A percentile compares a stretch with the other conserved stretches of the same genome.
These are phyloP conservation scores for Neocatenulostroma microsporum DNA, from an alignment of 2,329 filamentous ascomycete genomes.

Conservation along the genomic window DNA sequence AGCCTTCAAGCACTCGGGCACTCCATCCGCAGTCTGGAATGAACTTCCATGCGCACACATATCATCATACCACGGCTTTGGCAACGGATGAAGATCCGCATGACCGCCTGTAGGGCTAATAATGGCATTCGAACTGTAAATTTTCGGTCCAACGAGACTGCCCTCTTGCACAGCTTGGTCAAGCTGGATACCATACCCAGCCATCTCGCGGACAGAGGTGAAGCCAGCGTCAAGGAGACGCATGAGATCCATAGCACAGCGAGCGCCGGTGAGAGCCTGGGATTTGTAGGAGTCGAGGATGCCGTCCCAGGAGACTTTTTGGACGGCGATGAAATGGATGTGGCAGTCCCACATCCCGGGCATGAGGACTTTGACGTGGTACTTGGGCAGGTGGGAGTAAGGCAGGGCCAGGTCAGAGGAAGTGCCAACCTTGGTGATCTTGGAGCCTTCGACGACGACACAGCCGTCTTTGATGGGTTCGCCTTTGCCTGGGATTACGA, in stretches of 20 bases:
- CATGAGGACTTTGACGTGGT: constrained; percentile 39
- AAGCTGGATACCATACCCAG: constrained; percentile 41
- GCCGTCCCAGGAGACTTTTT: constrained; percentile 16
- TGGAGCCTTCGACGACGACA: constrained; percentile 33
- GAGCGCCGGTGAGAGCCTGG: constrained; percentile 34
- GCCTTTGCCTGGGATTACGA: constrained; percentile 45
- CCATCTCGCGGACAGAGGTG: constrained; percentile 46
- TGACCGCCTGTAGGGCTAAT: constrained; percentile 45
- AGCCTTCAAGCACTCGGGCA: constrained; percentile 38
- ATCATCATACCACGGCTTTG: constrained; percentile 27
- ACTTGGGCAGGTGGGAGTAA: constrained; percentile 19
- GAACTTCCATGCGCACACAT: constrained; percentile 28
- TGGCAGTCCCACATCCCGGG: constrained; percentile 48
- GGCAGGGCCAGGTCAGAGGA: constrained; percentile 9
- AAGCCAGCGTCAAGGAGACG: constrained; percentile 43
- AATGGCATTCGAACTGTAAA: constrained; percentile 40
- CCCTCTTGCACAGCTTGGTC: constrained; percentile 38
- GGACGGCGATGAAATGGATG: constrained; percentile 40
- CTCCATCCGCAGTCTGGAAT: constrained; percentile 39
- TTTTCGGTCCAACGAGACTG: constrained; percentile 40
- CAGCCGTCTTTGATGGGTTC: constrained; percentile 35
- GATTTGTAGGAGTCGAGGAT: constrained; percentile 19
- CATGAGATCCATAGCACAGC: constrained; percentile 35
- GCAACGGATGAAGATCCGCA: constrained; percentile 24
- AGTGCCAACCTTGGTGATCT: constrained; percentile 36